Evolutionary conservation across 345 rosid species (phyloP).

Genomic region (Pistacia integerrima): DNA sequence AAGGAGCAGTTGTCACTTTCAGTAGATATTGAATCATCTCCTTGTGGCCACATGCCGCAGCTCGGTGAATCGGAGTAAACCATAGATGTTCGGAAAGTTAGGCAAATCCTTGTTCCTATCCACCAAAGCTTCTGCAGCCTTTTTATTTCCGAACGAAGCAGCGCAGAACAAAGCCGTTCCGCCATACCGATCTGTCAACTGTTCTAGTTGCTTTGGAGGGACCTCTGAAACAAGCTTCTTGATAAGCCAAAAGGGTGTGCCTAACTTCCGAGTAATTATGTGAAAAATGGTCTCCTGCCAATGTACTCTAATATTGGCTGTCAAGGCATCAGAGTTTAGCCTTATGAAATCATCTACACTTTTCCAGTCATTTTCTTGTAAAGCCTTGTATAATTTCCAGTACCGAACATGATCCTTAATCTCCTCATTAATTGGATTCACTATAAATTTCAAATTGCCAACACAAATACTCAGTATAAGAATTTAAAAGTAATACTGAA

Average conservation of each 20-base stretch:
- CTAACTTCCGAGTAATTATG: background rate
- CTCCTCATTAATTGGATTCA: background rate
- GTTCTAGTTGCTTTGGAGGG: background rate
- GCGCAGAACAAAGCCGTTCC: fast-evolving
- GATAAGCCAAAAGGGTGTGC: background rate
- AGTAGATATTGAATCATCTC: background rate
- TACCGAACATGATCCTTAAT: background rate
- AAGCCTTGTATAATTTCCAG: background rate
- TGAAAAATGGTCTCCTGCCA: background rate
- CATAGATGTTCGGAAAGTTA: fast-evolving
- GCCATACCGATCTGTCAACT: background rate
- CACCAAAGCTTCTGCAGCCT: background rate
- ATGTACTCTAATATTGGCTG: background rate
- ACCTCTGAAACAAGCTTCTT: background rate
- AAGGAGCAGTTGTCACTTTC: background rate
- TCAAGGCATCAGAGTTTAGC: background rate
- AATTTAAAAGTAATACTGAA: no score
- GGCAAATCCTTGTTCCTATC: background rate
- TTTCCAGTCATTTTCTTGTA: slow-evolving; percentile 2
- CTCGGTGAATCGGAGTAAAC: background rate
- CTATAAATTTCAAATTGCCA: no score
- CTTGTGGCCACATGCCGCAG: background rate
- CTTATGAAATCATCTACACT: background rate
- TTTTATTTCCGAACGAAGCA: background rate
- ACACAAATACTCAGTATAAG: no score